Evolutionary conservation across 441 rosid species (phyloP).

Genomic region (Hura crepitans): DNA sequence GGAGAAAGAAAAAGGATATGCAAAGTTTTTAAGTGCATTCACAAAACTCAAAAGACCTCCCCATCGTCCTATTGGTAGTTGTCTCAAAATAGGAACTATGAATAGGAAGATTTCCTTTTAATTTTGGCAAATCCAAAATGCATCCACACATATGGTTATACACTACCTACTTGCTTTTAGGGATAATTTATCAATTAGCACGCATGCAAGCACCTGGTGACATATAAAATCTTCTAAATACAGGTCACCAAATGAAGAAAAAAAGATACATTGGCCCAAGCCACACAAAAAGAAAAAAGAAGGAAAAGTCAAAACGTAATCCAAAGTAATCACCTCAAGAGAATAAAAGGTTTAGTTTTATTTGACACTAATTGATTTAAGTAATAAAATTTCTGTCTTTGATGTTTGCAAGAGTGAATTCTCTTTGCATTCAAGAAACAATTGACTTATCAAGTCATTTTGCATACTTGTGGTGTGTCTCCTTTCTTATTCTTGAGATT

Average conservation of each 20-base stretch:
- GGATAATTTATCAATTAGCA: neutral
- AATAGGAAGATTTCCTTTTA: neutral
- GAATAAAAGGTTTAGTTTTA: neutral
- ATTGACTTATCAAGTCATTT: too few species aligned
- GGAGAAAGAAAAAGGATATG: neutral
- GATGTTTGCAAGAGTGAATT: too few species aligned
- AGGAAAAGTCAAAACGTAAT: neutral
- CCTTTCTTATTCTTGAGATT: too few species aligned
- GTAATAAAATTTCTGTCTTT: too few species aligned
- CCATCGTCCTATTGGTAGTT: too few species aligned
- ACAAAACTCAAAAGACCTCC: neutral
- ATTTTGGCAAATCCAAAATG: neutral
- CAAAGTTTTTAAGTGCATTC: neutral
- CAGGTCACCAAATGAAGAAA: neutral
- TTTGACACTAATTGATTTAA: too few species aligned
- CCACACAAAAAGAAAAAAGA: neutral
- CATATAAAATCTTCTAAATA: neutral
- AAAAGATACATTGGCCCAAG: neutral
- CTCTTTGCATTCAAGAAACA: too few species aligned
- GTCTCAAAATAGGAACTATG: neutral
- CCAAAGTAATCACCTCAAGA: neutral
- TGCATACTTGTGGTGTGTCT: too few species aligned
- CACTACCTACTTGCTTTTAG: neutral
- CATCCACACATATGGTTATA: neutral
- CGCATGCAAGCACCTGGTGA: neutral